Base-by-base conservation (phyloP, 2,329 filamentous ascomycete genomes). In the Xylariomycetidae sp. region DNA sequence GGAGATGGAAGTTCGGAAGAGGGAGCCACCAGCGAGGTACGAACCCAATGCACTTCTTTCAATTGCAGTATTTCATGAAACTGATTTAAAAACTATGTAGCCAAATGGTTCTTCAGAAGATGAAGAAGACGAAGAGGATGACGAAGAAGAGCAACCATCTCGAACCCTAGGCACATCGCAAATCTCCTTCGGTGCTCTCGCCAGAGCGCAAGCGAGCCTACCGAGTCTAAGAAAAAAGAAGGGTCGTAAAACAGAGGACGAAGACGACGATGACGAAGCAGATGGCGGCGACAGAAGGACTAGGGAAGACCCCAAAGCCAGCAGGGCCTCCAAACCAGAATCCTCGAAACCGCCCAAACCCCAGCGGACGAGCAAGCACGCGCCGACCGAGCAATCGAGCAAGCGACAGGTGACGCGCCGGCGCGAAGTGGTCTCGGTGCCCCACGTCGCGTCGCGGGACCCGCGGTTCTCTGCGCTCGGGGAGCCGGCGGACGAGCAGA, bases 141-240 rank as follows among this genome's bases (percentile, higher is more conserved):
- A 58, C 11, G 50, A 58, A 25, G 50, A 48, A 54, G 49, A 52
- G n/a, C 44, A 48, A 32, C 51, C 63, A 5, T 59, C 58, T 13
- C 56, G 71, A 36, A 68, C 72, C 38, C 62, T 70, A 27, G n/a
- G n/a, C n/a, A n/a, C n/a, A n/a, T 66, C 75, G 7, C 68, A 71
- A 40, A 78, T 96, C 45, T 92, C 88, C 16, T 96, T 97, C 53
- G 89, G 88, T 42, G 85, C 86, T n/a, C 70, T 96, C 25, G 87
- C 86, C 44, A 86, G 87, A 67, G 89, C 88, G 2, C 87, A 94
- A 64, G 81, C 81, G 25, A 74, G 79, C 0, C 62, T 94, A 19
- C 66, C 64, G 55, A 45, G 44, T 22, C 30, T 20, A 46, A 53
- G 30, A 35, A 50, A 35, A 40, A 46, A 50, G 47, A 61, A 62